phyloP scores from a whole-genome alignment of 345 rosid genomes.

The Citrus glauca region DNA sequence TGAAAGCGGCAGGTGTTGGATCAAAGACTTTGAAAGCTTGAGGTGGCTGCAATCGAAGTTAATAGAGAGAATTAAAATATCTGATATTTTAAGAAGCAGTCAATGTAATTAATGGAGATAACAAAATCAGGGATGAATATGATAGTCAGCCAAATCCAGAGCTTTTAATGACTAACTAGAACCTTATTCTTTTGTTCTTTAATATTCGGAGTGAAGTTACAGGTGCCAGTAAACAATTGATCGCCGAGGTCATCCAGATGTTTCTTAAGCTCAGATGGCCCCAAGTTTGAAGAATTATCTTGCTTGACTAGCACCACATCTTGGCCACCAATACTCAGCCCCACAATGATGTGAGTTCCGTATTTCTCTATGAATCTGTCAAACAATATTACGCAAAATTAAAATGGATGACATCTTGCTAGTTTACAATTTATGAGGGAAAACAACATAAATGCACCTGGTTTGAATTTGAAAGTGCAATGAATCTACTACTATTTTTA shows the following conservation, averaged over 20 bases:
- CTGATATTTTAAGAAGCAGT: too few relatives aligned
- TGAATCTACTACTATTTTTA: neutral
- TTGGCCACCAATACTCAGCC: constrained; percentile 76
- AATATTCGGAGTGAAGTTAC: constrained; percentile 44
- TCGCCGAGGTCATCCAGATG: constrained; percentile 78
- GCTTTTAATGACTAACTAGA: too few relatives aligned
- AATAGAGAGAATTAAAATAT: neutral
- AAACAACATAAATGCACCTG: neutral
- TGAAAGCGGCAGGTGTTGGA: constrained; percentile 36
- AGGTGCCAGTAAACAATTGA: constrained; percentile 71
- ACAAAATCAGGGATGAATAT: neutral
- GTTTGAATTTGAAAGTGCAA: neutral
- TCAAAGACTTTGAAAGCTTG: constrained; percentile 79
- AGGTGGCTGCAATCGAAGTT: constrained; percentile 48
- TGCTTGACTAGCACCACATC: constrained; percentile 74
- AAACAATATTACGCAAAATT: neutral
- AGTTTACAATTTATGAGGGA: neutral
- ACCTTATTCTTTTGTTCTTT: constrained; percentile 55
- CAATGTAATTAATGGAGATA: too few relatives aligned
- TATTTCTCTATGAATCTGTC: constrained; percentile 83
- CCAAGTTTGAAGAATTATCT: constrained; percentile 52
- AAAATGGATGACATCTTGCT: neutral
- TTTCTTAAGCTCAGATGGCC: constrained; percentile 51
- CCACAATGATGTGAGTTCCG: constrained; percentile 85
- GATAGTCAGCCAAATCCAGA: neutral